phyloP scores from a whole-genome alignment of 495 filamentous ascomycete species.

The Staphylotrichum tortipilum region DNA sequence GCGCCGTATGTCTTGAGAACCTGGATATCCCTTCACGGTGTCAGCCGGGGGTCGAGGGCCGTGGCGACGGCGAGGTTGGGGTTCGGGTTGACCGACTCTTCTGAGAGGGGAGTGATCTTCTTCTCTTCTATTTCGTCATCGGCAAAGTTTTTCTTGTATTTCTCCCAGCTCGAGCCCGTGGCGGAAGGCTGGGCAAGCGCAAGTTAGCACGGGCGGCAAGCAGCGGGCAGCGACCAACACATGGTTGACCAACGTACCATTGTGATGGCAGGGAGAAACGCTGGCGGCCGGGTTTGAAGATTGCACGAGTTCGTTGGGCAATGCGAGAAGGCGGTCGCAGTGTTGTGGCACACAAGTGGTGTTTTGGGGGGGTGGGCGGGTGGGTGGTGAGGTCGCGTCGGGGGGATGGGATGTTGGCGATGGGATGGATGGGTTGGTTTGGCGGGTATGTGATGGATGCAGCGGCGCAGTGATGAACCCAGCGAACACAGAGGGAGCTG shows the following conservation, averaged over 20 bases:
- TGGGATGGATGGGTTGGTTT: constrained; percentile 8
- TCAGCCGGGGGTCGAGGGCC: constrained; percentile 26
- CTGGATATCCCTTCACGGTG: constrained; percentile 77
- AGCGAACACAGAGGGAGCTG: constrained; percentile 15
- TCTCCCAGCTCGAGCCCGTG: constrained; percentile 92
- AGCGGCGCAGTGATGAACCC: too few relatives aligned
- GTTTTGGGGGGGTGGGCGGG: too few relatives aligned
- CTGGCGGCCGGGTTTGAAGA: background rate
- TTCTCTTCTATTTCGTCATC: constrained; percentile 98
- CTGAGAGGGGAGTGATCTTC: constrained; percentile 94
- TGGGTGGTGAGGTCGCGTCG: constrained; percentile 5
- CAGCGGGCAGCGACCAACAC: background rate
- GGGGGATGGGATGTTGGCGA: constrained; percentile 6
- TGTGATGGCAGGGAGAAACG: constrained; percentile 8
- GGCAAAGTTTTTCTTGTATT: constrained; percentile 91
- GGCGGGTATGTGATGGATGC: constrained; percentile 13
- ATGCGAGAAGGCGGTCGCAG: too few relatives aligned
- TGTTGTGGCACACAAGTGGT: too few relatives aligned
- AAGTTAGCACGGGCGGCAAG: constrained; percentile 13
- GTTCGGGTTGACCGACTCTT: constrained; percentile 60
- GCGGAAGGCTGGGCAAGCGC: constrained; percentile 66
- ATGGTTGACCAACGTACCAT: constrained; percentile 16
- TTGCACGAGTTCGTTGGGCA: background rate
- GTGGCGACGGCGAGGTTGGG: constrained; percentile 7
- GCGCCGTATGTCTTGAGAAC: constrained; percentile 98